A percentile compares a stretch with the other conserved stretches of the same genome.
phyloP scores from a whole-genome alignment of 257 asterid genomes.

The Solanum dulcamara region DNA sequence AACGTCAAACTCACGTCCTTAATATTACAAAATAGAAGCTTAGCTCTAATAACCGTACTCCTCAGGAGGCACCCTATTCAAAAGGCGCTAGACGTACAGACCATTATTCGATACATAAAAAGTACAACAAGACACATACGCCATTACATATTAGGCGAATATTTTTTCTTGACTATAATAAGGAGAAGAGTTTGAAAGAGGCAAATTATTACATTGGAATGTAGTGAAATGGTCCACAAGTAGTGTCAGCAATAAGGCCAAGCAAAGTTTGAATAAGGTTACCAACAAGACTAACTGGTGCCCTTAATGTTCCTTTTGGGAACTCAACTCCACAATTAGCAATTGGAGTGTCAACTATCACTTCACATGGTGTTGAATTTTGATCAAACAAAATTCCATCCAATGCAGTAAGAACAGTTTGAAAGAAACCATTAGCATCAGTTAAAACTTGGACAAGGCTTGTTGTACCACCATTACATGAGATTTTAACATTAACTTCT shows the following conservation, averaged over 20 bases:
- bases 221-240: background rate
- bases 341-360: background rate
- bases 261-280: background rate
- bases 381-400: background rate
- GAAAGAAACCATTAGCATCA: background rate
- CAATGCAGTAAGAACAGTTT: background rate
- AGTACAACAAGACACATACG: too few species aligned
- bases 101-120: background rate
- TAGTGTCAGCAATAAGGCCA: background rate
- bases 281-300: background rate
- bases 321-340: background rate
- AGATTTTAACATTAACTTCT: slow-evolving; percentile 1
- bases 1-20: background rate
- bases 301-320: background rate
- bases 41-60: background rate
- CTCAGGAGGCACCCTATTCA: background rate
- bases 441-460: background rate
- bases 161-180: background rate
- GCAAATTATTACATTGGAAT: background rate
- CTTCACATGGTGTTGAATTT: background rate
- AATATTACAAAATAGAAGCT: background rate
- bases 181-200: background rate
- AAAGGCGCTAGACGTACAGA: background rate
- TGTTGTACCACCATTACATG: slow-evolving; percentile 1
- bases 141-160: background rate